Conservation (phyloP, 1,139 yeast species). For the Candida buenavistaensis region DNA sequence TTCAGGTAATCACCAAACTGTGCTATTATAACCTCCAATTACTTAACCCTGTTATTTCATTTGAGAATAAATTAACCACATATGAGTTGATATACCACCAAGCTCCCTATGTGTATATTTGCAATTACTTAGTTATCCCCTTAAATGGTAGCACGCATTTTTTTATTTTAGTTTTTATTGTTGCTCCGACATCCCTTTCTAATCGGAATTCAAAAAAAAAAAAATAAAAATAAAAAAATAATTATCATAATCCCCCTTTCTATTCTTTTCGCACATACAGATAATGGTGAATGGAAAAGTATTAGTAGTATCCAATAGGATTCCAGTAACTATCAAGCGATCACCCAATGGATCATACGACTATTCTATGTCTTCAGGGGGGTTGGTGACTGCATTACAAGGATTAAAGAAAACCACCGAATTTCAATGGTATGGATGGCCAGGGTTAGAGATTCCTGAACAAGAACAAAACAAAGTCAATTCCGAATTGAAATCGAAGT, state of each 20-base stretch:
- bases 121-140: no score
- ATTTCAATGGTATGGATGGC: conserved; percentile 99
- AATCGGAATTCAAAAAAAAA: no score
- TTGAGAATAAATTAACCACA: no score
- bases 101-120: no score
- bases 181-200: no score
- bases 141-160: no score
- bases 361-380: conserved; percentile 93
- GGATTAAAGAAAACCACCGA: conserved; percentile 83
- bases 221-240: no score
- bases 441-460: conserved; percentile 82
- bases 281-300: conserved; percentile 65
- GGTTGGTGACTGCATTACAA: conserved; percentile 92
- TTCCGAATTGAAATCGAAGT: conserved; percentile 68
- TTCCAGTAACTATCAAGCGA: conserved; percentile 88
- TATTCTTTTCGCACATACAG: not conserved
- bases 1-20: no score
- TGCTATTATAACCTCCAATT: no score
- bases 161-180: no score
- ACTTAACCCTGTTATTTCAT: no score
- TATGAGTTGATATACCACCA: no score
- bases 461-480: conserved; percentile 71
- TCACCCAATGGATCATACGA: conserved; percentile 61
- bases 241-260: not conserved
- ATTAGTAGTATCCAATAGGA: conserved; percentile 88